These are phyloP conservation scores for Cyberlindnera petersonii DNA, from an alignment of 805 yeast genomes.

Conservation along the genomic window DNA sequence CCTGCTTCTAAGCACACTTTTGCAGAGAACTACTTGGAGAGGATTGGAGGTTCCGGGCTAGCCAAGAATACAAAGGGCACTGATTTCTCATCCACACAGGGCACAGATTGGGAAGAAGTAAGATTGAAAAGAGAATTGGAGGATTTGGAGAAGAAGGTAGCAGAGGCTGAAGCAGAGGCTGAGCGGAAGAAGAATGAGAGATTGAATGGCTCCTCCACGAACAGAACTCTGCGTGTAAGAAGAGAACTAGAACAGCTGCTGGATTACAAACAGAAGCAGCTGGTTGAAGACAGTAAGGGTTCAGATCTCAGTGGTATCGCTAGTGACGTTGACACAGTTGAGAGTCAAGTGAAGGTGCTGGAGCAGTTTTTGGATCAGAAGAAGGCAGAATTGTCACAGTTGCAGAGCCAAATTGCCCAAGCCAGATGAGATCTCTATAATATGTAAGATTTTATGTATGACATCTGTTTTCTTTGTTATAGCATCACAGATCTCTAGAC, in stretches of 20 bases:
- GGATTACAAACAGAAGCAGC: constrained; percentile 66
- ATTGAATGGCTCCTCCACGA: constrained; percentile 21
- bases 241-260: constrained; percentile 79
- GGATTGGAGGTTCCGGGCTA: constrained; percentile 46
- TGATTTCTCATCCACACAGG: constrained; percentile 62
- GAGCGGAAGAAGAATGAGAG: constrained; percentile 34
- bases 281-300: constrained; percentile 34
- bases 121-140: constrained; percentile 74
- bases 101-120: constrained; percentile 93
- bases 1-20: constrained; percentile 35
- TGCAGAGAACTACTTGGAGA: constrained; percentile 51
- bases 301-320: constrained; percentile 47
- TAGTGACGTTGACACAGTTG: constrained; percentile 64
- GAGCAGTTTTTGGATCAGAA: constrained; percentile 64
- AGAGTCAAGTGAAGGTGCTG: constrained; percentile 69
- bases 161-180: constrained; percentile 49
- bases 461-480: too few relatives aligned
- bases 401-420: constrained; percentile 40
- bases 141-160: constrained; percentile 65
- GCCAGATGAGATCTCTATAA: constrained; percentile 9
- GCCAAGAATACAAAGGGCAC: constrained; percentile 47
- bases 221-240: constrained; percentile 35
- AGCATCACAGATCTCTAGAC: too few relatives aligned
- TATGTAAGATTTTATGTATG: too few relatives aligned
- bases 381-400: constrained; percentile 51